phyloP scores from a whole-genome alignment of 768 basidiomycete species.

The Cyclocybe cylindracea region DNA sequence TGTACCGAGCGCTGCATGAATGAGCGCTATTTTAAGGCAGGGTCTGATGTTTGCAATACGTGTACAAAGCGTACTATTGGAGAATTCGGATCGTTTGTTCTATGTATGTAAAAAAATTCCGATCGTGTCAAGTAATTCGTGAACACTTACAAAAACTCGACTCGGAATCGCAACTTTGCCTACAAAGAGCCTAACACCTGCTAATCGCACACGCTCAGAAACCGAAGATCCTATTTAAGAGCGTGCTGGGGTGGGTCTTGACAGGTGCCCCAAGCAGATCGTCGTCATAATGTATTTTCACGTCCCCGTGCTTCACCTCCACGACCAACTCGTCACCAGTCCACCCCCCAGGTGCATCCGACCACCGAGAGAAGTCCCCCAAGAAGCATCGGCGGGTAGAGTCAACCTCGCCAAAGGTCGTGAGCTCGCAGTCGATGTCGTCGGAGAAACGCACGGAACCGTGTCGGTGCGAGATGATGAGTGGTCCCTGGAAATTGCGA shows the following conservation, averaged over 20 bases:
- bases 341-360: conserved; percentile 30
- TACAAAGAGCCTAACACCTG: too few relatives aligned
- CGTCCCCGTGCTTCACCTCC: conserved; percentile 35
- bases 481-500: conserved; percentile 39
- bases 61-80: too few relatives aligned
- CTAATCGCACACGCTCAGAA: conserved; percentile 10
- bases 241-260: conserved; percentile 15
- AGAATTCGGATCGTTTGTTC: too few relatives aligned
- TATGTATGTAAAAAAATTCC: too few relatives aligned
- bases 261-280: conserved; percentile 26
- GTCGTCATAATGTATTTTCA: conserved; percentile 39
- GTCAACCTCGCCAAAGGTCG: conserved; percentile 32
- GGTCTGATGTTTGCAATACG: too few relatives aligned
- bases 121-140: too few relatives aligned
- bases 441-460: conserved; percentile 36
- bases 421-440: conserved; percentile 26
- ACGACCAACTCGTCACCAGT: conserved; percentile 38
- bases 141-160: too few relatives aligned
- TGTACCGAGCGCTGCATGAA: too few relatives aligned
- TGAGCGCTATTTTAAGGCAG: too few relatives aligned
- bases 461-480: conserved; percentile 33
- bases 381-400: conserved; percentile 37
- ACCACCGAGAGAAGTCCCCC: conserved; percentile 37
- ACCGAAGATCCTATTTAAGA: conserved; percentile 24
- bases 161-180: too few relatives aligned